Percentiles rank a stretch among this genome's conserved stretches.
Conservation (phyloP, 1,284 basidiomycete genomes). For the Puccinia brachypodii region DNA sequence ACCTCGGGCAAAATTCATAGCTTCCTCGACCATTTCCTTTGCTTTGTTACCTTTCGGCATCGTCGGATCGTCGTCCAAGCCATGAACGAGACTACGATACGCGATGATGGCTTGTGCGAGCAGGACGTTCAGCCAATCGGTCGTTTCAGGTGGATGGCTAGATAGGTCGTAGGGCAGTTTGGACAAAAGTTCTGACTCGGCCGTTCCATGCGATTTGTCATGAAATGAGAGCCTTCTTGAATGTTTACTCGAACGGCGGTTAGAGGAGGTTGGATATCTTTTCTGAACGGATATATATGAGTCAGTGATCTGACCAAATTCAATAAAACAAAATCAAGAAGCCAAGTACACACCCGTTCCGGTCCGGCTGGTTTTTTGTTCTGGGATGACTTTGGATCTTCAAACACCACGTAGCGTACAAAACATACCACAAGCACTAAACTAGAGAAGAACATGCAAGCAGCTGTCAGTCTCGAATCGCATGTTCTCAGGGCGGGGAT, state of each 20-base stretch:
- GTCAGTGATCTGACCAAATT: not conserved
- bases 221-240: constrained; percentile 54
- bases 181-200: constrained; percentile 59
- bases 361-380: not conserved
- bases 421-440: constrained; percentile 59
- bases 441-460: constrained; percentile 49
- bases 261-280: constrained; percentile 39
- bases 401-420: constrained; percentile 64
- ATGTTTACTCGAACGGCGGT: constrained; percentile 20
- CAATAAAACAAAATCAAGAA: not conserved
- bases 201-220: constrained; percentile 57
- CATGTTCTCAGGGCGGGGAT: constrained; percentile 31
- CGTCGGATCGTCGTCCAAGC: constrained; percentile 11
- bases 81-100: constrained; percentile 52
- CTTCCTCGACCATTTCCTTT: constrained; percentile 52
- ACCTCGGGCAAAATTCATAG: constrained; percentile 49
- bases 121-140: constrained; percentile 64
- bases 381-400: constrained; percentile 56
- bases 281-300: constrained; percentile 36
- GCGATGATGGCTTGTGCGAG: constrained; percentile 61
- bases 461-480: constrained; percentile 31
- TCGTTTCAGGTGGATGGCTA: constrained; percentile 61
- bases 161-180: constrained; percentile 62
- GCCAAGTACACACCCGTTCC: not conserved
- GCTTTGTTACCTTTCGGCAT: constrained; percentile 49